Conservation (phyloP, 768 basidiomycete species). For the Botryobasidium botryosum region DNA sequence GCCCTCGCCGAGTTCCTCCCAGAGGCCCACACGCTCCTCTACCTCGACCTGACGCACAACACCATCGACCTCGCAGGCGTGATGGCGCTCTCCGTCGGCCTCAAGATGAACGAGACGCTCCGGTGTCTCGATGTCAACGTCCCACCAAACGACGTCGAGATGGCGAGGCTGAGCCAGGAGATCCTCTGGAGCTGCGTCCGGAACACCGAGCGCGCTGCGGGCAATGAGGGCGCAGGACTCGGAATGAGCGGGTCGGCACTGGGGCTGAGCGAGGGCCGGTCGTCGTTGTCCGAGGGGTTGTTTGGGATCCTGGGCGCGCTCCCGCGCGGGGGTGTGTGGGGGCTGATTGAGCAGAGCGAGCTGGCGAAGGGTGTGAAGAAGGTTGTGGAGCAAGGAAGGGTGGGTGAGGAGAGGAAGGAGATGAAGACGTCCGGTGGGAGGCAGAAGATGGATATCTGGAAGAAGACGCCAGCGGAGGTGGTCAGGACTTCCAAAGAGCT, state of each 20-base stretch:
- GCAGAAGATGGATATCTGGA: constrained; percentile 21
- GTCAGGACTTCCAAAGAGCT: constrained; percentile 14
- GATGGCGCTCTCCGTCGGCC: constrained; percentile 74
- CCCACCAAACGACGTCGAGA: constrained; percentile 67
- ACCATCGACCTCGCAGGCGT: constrained; percentile 76
- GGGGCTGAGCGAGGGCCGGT: constrained; percentile 33
- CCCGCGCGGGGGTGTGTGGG: constrained; percentile 60
- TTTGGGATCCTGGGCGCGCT: constrained; percentile 23
- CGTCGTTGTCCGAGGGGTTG: constrained; percentile 12
- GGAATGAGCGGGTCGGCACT: constrained; percentile 28
- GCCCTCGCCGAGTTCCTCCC: constrained; percentile 93
- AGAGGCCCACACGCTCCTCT: constrained; percentile 69
- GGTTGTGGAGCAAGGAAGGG: constrained; percentile 18
- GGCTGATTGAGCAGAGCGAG: constrained; percentile 73
- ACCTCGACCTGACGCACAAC: constrained; percentile 82
- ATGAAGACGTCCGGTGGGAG: constrained; percentile 18
- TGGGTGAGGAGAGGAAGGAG: constrained; percentile 16
- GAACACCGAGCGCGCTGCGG: constrained; percentile 66
- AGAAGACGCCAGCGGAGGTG: constrained; percentile 18
- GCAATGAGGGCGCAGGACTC: constrained; percentile 15
- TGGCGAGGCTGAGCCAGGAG: constrained; percentile 72
- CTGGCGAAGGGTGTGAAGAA: constrained; percentile 38
- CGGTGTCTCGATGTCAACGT: constrained; percentile 89
- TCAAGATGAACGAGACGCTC: constrained; percentile 68
- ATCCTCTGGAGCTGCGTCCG: constrained; percentile 81